Evolutionary conservation across 116 monocot genomes (phyloP).

Genomic region (Posidonia oceanica): DNA sequence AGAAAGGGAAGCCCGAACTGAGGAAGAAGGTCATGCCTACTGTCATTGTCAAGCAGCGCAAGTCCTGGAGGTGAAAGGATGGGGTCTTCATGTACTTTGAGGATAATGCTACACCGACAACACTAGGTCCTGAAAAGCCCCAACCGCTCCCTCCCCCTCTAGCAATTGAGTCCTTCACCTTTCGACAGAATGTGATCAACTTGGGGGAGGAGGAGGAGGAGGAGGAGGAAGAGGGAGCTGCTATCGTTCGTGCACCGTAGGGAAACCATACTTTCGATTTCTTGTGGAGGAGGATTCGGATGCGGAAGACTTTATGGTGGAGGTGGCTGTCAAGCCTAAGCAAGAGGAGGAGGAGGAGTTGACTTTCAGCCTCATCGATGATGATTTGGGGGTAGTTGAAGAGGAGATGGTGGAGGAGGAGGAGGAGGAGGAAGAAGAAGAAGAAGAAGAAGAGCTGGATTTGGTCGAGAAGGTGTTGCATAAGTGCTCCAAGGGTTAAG

Average conservation of each 20-base stretch:
- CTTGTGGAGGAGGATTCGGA: constrained; percentile 35
- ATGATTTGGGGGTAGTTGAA: constrained; percentile 15
- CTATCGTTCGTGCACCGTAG: constrained; percentile 1
- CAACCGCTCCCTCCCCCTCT: constrained; percentile 26
- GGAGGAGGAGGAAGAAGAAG: no score
- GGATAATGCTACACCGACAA: constrained; percentile 13
- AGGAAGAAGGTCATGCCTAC: constrained; percentile 79
- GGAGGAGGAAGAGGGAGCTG: constrained; percentile 6
- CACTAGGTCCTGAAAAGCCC: constrained; percentile 20
- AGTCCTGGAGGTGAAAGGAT: constrained; percentile 84
- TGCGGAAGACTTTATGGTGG: neutral
- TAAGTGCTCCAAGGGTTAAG: no score
- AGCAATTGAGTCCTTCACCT: constrained; percentile 42
- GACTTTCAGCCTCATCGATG: constrained; percentile 1
- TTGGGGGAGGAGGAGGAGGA: no score
- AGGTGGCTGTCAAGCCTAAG: neutral
- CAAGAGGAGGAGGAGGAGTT: constrained; percentile 24
- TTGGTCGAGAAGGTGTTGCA: no score
- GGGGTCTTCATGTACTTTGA: constrained; percentile 83
- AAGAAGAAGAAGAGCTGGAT: no score
- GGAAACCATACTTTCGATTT: constrained; percentile 12
- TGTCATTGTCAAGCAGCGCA: constrained; percentile 73
- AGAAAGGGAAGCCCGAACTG: constrained; percentile 9
- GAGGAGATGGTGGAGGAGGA: no score
- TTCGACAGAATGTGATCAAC: no score